Percentiles rank a stretch among this genome's conserved stretches.
These are phyloP conservation scores for Phytophthora macrochlamydospora DNA, from an alignment of 352 stramenopile genomes.

Conservation along the genomic window DNA sequence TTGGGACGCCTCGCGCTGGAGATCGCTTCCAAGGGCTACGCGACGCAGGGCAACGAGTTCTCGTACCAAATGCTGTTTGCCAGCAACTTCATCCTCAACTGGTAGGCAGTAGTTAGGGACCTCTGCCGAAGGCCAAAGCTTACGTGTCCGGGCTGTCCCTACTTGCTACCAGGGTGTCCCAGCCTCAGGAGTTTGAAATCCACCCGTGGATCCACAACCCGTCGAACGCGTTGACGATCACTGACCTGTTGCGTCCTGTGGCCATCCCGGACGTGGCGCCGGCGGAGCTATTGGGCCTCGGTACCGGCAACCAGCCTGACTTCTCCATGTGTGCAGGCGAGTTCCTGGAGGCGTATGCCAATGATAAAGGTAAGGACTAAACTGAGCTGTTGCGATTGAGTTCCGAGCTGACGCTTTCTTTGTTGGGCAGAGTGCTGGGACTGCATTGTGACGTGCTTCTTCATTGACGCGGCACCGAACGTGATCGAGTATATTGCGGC, in stretches of 20 bases:
- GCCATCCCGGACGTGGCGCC: conserved; percentile 88
- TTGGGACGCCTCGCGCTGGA: conserved; percentile 96
- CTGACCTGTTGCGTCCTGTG: conserved; percentile 82
- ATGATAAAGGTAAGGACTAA: conserved; percentile 59
- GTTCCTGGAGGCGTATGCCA: conserved; percentile 96
- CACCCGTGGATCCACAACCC: conserved; percentile 93
- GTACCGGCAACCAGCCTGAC: conserved; percentile 72
- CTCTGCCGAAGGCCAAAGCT: no score
- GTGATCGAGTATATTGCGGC: conserved; percentile 95
- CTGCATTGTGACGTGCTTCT: conserved; percentile 98
- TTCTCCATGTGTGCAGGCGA: conserved; percentile 99
- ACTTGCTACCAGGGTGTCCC: conserved; percentile 45
- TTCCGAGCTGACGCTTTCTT: conserved; percentile 6
- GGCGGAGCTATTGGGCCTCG: conserved; percentile 66
- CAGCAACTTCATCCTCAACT: conserved; percentile 98
- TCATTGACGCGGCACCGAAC: conserved; percentile 98
- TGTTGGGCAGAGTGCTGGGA: conserved; percentile 90
- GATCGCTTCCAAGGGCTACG: conserved; percentile 90
- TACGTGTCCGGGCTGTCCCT: background rate
- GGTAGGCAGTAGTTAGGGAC: conserved; percentile 33
- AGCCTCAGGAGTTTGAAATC: conserved; percentile 73
- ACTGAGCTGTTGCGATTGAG: background rate
- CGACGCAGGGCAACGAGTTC: conserved; percentile 96
- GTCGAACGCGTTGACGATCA: conserved; percentile 85
- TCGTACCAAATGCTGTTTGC: conserved; percentile 98